These are phyloP conservation scores for Dipteronia dyeriana DNA, from an alignment of 345 rosid genomes.

Conservation along the genomic window DNA sequence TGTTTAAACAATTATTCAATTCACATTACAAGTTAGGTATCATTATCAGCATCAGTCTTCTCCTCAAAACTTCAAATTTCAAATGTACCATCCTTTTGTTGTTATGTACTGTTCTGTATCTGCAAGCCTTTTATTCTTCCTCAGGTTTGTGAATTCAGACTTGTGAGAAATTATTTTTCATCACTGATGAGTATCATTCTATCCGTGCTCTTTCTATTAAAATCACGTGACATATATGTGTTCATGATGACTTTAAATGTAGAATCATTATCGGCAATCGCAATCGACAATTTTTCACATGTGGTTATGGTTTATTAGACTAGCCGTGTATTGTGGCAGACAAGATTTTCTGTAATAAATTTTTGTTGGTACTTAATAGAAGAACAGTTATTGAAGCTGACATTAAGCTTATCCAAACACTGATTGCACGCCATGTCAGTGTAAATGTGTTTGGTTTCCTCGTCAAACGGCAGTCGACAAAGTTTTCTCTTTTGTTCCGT, in stretches of 20 bases:
- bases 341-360: not conserved
- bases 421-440: not conserved
- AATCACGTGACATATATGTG: no score
- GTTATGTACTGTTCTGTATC: not conserved
- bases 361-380: not conserved
- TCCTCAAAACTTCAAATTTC: not conserved
- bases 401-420: conserved; percentile 41
- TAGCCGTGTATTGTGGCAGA: no score
- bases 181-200: no score
- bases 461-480: conserved; percentile 22
- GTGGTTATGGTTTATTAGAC: no score
- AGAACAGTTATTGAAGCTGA: conserved; percentile 20
- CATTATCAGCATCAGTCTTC: not conserved
- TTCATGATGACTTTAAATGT: no score
- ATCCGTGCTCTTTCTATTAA: no score
- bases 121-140: not conserved
- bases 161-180: no score
- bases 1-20: not conserved
- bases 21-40: no score
- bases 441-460: conserved; percentile 38
- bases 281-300: no score
- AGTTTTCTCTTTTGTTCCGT: not conserved
- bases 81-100: not conserved
- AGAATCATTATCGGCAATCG: no score
- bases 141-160: no score